phyloP scores from a whole-genome alignment of 2,329 filamentous ascomycete species.

The Sporothrix pseudoabietina region DNA sequence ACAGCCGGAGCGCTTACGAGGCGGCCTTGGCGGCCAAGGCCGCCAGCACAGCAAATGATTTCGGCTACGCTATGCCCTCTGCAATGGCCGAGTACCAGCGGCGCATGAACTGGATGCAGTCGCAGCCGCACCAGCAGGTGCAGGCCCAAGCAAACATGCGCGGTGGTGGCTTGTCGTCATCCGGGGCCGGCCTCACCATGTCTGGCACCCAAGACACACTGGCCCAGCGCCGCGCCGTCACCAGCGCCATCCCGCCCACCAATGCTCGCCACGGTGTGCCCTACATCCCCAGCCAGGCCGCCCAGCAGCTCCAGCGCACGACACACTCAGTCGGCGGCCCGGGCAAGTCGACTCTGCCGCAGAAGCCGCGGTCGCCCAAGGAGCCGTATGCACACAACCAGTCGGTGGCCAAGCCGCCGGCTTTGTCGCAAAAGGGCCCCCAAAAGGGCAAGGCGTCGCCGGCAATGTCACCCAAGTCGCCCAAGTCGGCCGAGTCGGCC shows the following conservation, averaged over 20 bases:
- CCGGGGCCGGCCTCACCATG: not conserved
- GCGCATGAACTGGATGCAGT: constrained; percentile 1
- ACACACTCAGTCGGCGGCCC: constrained; percentile 45
- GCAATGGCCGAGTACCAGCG: not conserved
- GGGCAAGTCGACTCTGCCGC: not conserved
- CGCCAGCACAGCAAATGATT: too few relatives aligned
- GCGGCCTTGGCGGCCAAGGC: not conserved
- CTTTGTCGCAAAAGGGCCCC: not conserved
- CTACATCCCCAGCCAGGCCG: constrained; percentile 58
- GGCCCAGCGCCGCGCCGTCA: not conserved
- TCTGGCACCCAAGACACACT: not conserved
- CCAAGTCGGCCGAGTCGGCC: not conserved
- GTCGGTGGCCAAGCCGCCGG: not conserved
- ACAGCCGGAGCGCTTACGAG: not conserved
- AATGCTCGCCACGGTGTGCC: constrained; percentile 37
- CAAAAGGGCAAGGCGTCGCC: not conserved
- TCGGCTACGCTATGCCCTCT: not conserved
- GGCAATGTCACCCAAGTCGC: not conserved
- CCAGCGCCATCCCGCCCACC: constrained; percentile 1
- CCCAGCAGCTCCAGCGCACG: constrained; percentile 57
- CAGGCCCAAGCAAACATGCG: not conserved
- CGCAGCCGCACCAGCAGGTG: not conserved
- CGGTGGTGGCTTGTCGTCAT: not conserved
- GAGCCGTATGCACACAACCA: not conserved
- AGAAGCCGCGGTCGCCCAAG: not conserved